Conservation (phyloP, 2,329 filamentous ascomycete species). For the Chlorencoelia australis region DNA sequence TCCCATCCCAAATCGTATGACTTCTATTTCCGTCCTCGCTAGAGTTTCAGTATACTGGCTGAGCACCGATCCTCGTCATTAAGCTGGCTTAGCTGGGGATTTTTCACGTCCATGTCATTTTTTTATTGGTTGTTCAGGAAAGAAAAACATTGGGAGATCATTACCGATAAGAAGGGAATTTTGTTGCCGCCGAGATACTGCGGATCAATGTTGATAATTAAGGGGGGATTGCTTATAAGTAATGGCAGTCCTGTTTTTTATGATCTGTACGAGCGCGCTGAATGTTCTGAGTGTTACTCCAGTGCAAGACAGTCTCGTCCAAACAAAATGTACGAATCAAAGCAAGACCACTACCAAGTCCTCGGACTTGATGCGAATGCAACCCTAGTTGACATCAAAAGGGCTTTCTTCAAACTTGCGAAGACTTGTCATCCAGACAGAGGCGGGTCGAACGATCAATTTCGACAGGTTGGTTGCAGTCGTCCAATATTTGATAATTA, state of each 20-base stretch:
- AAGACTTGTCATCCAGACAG: slow-evolving; percentile 3
- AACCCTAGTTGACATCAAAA: slow-evolving; percentile 1
- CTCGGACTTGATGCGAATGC: neutral
- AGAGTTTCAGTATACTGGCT: too few species aligned
- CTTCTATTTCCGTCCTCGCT: too few species aligned
- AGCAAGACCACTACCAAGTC: neutral
- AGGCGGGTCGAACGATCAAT: neutral
- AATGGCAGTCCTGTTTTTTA: neutral
- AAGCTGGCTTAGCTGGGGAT: too few species aligned
- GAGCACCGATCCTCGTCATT: too few species aligned
- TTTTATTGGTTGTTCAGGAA: too few species aligned
- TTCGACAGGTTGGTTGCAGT: slow-evolving; percentile 1
- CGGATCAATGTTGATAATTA: neutral
- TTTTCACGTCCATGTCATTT: too few species aligned
- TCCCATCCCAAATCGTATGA: too few species aligned
- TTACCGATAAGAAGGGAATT: too few species aligned
- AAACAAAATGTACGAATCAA: slow-evolving; percentile 1
- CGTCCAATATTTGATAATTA: too few species aligned
- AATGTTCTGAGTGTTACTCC: too few species aligned
- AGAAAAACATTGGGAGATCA: too few species aligned
- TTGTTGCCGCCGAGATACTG: neutral
- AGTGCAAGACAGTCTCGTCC: neutral
- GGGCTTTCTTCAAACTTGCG: slow-evolving; percentile 2
- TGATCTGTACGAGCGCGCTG: too few species aligned
- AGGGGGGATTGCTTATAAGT: neutral